Conservation (phyloP, 163 green algal species). For the Trebouxia gelatinosa region DNA sequence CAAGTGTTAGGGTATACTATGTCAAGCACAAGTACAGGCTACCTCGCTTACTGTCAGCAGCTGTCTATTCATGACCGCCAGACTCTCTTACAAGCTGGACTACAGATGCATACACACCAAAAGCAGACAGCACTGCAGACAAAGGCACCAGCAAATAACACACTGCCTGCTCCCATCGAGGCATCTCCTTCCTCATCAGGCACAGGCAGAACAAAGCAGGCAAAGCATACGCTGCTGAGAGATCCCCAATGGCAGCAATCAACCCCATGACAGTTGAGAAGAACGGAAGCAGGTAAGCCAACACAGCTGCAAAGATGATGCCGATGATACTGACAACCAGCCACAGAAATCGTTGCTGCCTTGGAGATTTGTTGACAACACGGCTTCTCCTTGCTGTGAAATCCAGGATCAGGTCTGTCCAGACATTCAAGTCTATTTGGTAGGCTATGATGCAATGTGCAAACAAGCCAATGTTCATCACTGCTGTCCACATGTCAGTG, state of each 20-base stretch:
- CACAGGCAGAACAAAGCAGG: conserved; percentile 23
- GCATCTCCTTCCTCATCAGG: conserved; percentile 11
- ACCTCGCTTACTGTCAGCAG: no score
- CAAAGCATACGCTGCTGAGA: conserved; percentile 25
- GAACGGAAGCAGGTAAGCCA: conserved; percentile 27
- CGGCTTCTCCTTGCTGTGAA: neutral
- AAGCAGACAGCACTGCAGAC: neutral
- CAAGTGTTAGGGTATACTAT: no score
- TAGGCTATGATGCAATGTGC: conserved; percentile 56
- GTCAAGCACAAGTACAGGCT: no score
- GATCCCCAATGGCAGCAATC: conserved; percentile 32
- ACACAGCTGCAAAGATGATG: neutral
- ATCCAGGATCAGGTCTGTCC: conserved; percentile 32
- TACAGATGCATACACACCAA: conserved; percentile 18
- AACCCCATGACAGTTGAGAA: conserved; percentile 34
- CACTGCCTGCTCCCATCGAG: neutral
- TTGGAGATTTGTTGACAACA: neutral
- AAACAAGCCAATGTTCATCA: conserved; percentile 47
- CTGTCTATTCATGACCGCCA: no score
- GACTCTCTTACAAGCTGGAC: neutral
- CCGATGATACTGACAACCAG: conserved; percentile 1
- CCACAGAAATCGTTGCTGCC: neutral
- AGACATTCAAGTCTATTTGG: conserved; percentile 43
- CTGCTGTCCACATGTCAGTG: conserved; percentile 35
- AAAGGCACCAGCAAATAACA: conserved; percentile 18